Evolutionary conservation across 1,284 basidiomycete species (phyloP).

Genomic region (Sporisorium reilianum): DNA sequence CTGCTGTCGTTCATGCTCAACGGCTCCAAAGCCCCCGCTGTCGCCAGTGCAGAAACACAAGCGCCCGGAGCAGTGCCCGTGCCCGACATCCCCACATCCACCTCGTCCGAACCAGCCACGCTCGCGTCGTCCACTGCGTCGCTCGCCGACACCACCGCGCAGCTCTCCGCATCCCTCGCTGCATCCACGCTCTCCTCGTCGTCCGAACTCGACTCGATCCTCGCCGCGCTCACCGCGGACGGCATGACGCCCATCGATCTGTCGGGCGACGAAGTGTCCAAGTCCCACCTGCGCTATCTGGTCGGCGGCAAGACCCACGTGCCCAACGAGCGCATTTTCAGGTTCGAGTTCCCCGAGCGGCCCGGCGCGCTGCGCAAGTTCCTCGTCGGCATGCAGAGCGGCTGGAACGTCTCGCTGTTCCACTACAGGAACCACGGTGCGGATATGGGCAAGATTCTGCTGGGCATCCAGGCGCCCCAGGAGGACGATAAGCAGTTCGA

Average conservation of each 20-base stretch:
- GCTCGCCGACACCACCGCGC: slow-evolving; percentile 1
- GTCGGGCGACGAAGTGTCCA: slow-evolving; percentile 94
- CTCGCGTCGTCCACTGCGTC: not conserved
- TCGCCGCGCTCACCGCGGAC: slow-evolving; percentile 74
- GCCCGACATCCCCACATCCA: slow-evolving; percentile 15
- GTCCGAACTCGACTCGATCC: slow-evolving; percentile 51
- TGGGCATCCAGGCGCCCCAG: slow-evolving; percentile 85
- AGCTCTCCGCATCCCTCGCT: slow-evolving; percentile 15
- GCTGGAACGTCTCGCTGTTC: slow-evolving; percentile 96
- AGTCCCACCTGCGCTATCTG: slow-evolving; percentile 93
- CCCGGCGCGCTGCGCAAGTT: slow-evolving; percentile 92
- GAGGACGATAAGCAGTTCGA: slow-evolving; percentile 78
- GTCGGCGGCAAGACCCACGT: slow-evolving; percentile 78
- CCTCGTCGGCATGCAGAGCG: slow-evolving; percentile 76
- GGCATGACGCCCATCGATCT: slow-evolving; percentile 89
- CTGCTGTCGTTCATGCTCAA: slow-evolving; percentile 89
- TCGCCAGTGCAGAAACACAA: slow-evolving; percentile 11
- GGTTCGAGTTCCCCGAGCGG: slow-evolving; percentile 97
- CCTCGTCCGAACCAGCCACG: not conserved
- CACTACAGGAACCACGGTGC: slow-evolving; percentile 95
- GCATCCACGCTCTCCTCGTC: slow-evolving; percentile 9
- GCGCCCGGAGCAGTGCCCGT: slow-evolving; percentile 29
- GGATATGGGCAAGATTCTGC: slow-evolving; percentile 73
- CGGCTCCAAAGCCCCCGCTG: slow-evolving; percentile 53
- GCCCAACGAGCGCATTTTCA: slow-evolving; percentile 86